These are phyloP conservation scores for Aspergillus quadricinctus DNA, from an alignment of 2,329 filamentous ascomycete species.

Conservation along the genomic window DNA sequence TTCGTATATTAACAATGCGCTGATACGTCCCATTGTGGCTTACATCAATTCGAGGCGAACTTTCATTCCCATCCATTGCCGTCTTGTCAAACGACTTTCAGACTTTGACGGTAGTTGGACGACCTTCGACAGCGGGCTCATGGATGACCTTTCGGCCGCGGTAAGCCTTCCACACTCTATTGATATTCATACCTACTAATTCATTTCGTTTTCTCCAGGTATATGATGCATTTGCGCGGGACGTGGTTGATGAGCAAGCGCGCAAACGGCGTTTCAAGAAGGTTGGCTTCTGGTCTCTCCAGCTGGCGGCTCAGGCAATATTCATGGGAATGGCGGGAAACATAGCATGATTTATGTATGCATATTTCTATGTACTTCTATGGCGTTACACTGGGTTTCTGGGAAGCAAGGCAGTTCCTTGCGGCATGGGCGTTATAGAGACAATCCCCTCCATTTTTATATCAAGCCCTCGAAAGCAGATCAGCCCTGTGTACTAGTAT, in stretches of 20 bases:
- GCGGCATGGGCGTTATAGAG: background rate
- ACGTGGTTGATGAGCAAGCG: conserved; percentile 85
- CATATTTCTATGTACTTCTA: conserved; percentile 5
- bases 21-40: conserved; percentile 92
- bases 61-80: conserved; percentile 92
- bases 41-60: conserved; percentile 96
- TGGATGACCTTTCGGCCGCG: conserved; percentile 89
- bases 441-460: background rate
- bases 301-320: conserved; percentile 84
- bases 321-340: conserved; percentile 94
- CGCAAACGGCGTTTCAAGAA: conserved; percentile 85
- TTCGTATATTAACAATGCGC: conserved; percentile 92
- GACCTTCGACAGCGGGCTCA: conserved; percentile 84
- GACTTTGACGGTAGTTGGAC: conserved; percentile 98
- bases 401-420: background rate
- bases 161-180: conserved; percentile 34
- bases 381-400: background rate
- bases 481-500: background rate
- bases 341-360: conserved; percentile 44
- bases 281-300: conserved; percentile 93
- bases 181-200: conserved; percentile 1
- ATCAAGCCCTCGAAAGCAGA: background rate
- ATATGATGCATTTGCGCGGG: conserved; percentile 87
- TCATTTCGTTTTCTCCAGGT: conserved; percentile 46
- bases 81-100: conserved; percentile 79